Percentiles rank a stretch among this genome's conserved stretches.
phyloP scores from a whole-genome alignment of 2,329 filamentous ascomycete genomes.

The Alternaria burnsii region DNA sequence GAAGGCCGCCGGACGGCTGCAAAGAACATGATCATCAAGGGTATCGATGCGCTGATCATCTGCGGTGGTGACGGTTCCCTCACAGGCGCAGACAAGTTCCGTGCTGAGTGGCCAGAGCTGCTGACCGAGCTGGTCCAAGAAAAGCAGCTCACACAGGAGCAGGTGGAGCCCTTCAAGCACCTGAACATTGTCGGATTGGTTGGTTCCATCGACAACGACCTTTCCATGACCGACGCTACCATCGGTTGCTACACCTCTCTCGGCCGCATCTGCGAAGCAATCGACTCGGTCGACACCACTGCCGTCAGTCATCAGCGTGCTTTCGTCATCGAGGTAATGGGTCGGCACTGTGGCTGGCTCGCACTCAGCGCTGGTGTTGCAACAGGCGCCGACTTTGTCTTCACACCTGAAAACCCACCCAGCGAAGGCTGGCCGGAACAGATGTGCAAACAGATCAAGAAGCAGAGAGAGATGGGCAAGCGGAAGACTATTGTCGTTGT shows the following conservation, averaged over 20 bases:
- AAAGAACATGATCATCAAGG: slow-evolving; percentile 91
- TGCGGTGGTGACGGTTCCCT: slow-evolving; percentile 92
- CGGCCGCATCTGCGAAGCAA: slow-evolving; percentile 90
- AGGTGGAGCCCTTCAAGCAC: slow-evolving; percentile 79
- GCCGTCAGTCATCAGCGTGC: slow-evolving; percentile 93
- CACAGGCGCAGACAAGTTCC: slow-evolving; percentile 93
- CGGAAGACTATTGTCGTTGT: slow-evolving; percentile 98
- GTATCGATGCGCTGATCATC: slow-evolving; percentile 95
- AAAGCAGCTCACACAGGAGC: slow-evolving; percentile 73
- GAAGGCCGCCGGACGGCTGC: slow-evolving; percentile 83
- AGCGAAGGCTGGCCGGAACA: slow-evolving; percentile 79
- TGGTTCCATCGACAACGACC: slow-evolving; percentile 97
- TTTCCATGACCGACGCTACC: slow-evolving; percentile 95
- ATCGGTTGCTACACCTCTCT: slow-evolving; percentile 97
- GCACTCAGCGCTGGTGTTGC: slow-evolving; percentile 95
- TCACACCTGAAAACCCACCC: slow-evolving; percentile 93
- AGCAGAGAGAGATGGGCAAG: slow-evolving; percentile 90
- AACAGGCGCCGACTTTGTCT: slow-evolving; percentile 94
- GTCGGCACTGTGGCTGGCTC: slow-evolving; percentile 95
- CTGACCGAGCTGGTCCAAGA: slow-evolving; percentile 82
- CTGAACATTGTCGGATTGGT: slow-evolving; percentile 97
- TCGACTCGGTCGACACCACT: slow-evolving; percentile 96
- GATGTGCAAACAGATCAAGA: slow-evolving; percentile 42
- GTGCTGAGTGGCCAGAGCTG: slow-evolving; percentile 88
- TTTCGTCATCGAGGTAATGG: slow-evolving; percentile 97